Base-by-base conservation (phyloP, 2,329 filamentous ascomycete genomes). In the Calonectria hawksworthii region DNA sequence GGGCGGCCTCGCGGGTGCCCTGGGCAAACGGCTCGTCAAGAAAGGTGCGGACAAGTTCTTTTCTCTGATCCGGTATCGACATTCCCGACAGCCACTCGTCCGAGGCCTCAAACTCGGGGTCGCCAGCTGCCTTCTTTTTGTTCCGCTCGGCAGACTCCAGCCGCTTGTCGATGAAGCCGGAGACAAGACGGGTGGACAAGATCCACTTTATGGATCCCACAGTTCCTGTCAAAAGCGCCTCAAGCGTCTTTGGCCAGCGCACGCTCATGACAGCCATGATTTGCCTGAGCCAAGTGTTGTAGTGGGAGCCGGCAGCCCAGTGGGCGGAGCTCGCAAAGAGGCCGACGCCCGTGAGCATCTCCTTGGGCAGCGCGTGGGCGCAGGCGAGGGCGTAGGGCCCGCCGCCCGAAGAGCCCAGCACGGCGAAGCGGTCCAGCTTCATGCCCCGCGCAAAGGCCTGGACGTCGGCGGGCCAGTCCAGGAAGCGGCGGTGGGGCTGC, bases 341-440 rank as follows among this genome's bases (percentile, higher is more conserved):
- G 1, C 85, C 85, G 11, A 86, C 84, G 0, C 78, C 83, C 0
- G 83, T 80, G 23, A 88, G 71, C 64, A 78, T 82, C 3, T 74
- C 65, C 16, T 61, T 70, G 18, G 84, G 81, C 11, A 86, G 76
- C 1, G 76, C 74, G n/a, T 78, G 69, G 14, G 83, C 82, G 44
- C 84, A 86, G 0, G 84, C 83, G 7, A 86, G 73, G 21, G 83
- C 85, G 41, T 83, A 86, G 0, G 85, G 85, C 0, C 83, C 84
- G 11, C 85, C 85, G 4, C 84, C 85, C 0, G 85, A 86, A 2
- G 74, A 61, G 30, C 85, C 85, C 5, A 86, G 41, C 16, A 86
- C 78, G 26, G 82, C 83, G 50, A 86, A 86, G 0, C 70, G 68
- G 0, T 70, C 3, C 8, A 86, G 71, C 1, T 71, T 21, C 50